Base-by-base conservation (phyloP, 768 basidiomycete genomes). In the Hericium erinaceus region DNA sequence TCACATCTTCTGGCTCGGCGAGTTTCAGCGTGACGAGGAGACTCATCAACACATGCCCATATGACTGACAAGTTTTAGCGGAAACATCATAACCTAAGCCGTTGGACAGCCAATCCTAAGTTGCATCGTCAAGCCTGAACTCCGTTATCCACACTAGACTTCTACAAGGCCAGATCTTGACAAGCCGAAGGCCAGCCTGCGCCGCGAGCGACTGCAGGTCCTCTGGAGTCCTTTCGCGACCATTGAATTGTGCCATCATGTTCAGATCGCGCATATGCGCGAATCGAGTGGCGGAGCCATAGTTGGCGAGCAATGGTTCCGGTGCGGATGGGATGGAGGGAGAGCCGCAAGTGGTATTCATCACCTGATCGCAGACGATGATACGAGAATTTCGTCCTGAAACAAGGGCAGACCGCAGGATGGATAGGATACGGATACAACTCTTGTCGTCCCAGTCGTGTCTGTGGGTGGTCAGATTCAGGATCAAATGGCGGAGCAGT, bases 171-270 rank as follows among this genome's bases (percentile, higher is more conserved):
- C 58, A 62, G 9, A 62, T 40, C 49, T 52, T 55, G 26, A n/a
- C 56, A n/a, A 62, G 37, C 33, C 39, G 15, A 44, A 60, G 57
- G 8, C 58, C 58, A 4, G 56, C 56, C 38, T 39, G 28, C 39
- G 39, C 24, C 26, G 61, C 61, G 38, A 62, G 55, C 2, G 16
- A n/a, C 13, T 44, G 12, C 9, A 57, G 33, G 20, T 59, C 49
- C 24, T 57, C 61, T 2, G 56, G 61, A 22, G 56, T 60, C 28
- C 57, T 51, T 38, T 62, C 61, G 39, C 22, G 52, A 6, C 56
- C 59, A 24, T 62, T 62, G 2, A 57, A 55, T 33, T 57, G 26
- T n/a, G 56, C 44, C 28, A 62, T 39, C 61, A 62, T 62, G 58
- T 55, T 56, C 38, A 62, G 41, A 53, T 62, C 61, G 20, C 58